Evolutionary conservation across 768 basidiomycete genomes (phyloP).

Genomic region (Trametes villosa): DNA sequence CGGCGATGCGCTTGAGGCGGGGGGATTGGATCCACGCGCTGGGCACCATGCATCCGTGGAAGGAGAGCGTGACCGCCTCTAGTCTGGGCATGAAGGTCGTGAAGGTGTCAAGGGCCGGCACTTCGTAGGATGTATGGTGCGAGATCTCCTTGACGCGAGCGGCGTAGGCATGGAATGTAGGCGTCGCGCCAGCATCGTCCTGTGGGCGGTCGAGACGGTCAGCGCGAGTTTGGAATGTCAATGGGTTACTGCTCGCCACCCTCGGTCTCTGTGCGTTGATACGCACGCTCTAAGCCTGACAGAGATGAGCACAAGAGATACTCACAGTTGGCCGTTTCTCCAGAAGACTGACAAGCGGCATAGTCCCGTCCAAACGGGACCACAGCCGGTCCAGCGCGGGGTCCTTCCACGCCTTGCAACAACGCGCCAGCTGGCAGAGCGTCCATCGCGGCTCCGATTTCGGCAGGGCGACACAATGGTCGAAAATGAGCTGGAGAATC

Average conservation of each 20-base stretch:
- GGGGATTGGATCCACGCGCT: constrained; percentile 4
- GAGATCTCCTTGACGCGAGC: constrained; percentile 4
- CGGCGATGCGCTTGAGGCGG: constrained; percentile 5
- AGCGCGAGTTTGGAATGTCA: too few species aligned
- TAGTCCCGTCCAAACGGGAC: constrained; percentile 26
- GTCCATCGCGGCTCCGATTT: constrained; percentile 15
- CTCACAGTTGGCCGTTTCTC: background rate
- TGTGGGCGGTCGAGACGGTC: background rate
- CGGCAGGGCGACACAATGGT: constrained; percentile 25
- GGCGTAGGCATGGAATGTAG: background rate
- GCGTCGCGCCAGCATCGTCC: background rate
- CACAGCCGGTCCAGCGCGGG: constrained; percentile 33
- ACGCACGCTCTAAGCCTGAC: too few species aligned
- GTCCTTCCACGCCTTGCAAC: constrained; percentile 33
- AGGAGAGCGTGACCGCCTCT: constrained; percentile 10
- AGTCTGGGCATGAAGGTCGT: constrained; percentile 6
- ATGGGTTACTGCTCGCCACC: too few species aligned
- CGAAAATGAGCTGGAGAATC: constrained; percentile 31
- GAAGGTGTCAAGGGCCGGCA: background rate
- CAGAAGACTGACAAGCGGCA: constrained; percentile 24
- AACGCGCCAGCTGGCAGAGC: constrained; percentile 30
- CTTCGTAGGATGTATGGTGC: background rate
- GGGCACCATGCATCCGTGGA: constrained; percentile 14
- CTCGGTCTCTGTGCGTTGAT: too few species aligned
- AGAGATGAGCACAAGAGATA: too few species aligned